Evolutionary conservation across 2,329 filamentous ascomycete genomes (phyloP).

Genomic region (Calonectria fujianensis): DNA sequence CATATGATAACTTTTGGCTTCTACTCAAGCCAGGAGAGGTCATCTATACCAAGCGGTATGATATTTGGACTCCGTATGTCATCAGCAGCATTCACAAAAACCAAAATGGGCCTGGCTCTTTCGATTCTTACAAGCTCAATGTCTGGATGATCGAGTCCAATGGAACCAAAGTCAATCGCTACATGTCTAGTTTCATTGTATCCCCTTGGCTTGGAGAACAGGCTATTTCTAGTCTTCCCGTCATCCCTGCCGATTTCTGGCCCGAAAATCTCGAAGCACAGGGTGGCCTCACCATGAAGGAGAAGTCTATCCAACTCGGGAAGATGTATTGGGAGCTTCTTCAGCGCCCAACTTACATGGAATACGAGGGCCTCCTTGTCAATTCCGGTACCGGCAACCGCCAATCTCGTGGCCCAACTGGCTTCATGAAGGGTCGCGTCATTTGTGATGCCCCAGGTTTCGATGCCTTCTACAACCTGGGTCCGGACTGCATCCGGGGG

Average conservation of each 20-base stretch:
- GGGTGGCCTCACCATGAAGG: constrained; percentile 57
- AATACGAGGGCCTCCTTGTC: constrained; percentile 66
- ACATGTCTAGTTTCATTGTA: constrained; percentile 61
- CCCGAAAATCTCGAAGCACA: constrained; percentile 59
- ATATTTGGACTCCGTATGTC: constrained; percentile 65
- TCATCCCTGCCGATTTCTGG: constrained; percentile 67
- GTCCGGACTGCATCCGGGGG: constrained; percentile 50
- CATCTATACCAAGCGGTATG: constrained; percentile 64
- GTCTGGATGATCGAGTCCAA: constrained; percentile 66
- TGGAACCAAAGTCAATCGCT: constrained; percentile 59
- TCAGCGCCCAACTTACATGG: constrained; percentile 67
- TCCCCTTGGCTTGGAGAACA: constrained; percentile 66
- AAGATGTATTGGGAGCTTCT: constrained; percentile 69
- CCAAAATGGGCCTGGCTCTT: constrained; percentile 30
- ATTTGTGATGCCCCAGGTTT: constrained; percentile 66
- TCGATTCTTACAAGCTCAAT: constrained; percentile 56
- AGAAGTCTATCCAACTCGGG: constrained; percentile 64
- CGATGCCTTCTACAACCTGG: constrained; percentile 57
- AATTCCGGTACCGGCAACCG: constrained; percentile 54
- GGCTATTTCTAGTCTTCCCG: constrained; percentile 62
- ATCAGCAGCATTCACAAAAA: constrained; percentile 59
- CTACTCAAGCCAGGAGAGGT: constrained; percentile 67
- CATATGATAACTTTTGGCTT: constrained; percentile 68
- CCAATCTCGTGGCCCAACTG: constrained; percentile 56
- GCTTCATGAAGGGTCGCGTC: constrained; percentile 64